Percentiles rank a stretch among this genome's conserved stretches.
phyloP scores from a whole-genome alignment of 352 stramenopile species.

The Globisporangium emineosum region DNA sequence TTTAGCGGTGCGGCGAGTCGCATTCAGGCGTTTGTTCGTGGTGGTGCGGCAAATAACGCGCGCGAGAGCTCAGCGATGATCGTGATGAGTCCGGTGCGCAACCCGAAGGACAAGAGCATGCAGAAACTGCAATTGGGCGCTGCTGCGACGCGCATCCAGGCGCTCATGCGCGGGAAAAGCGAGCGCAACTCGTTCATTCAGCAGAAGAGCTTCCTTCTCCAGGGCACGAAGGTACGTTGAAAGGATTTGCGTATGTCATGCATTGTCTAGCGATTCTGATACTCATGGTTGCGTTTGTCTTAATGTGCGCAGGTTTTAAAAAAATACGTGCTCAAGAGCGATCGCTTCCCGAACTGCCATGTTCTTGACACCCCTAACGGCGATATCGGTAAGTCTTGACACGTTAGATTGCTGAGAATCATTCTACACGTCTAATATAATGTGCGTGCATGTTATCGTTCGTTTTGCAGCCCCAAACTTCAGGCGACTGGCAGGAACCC shows the following conservation, averaged over 20 bases:
- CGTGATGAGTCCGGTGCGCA: conserved; percentile 1
- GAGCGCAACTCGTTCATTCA: conserved; percentile 43
- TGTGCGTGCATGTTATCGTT: not conserved
- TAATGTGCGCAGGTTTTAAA: conserved; percentile 48
- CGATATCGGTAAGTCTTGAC: conserved; percentile 41
- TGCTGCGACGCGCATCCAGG: conserved; percentile 67
- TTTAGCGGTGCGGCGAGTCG: conserved; percentile 36
- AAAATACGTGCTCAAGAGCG: conserved; percentile 84
- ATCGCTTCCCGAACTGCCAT: conserved; percentile 79
- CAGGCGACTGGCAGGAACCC: conserved; percentile 56
- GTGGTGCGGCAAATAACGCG: conserved; percentile 1
- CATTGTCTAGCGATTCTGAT: not conserved
- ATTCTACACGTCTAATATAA: not conserved
- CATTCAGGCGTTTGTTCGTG: conserved; percentile 35
- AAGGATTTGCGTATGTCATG: too few relatives aligned
- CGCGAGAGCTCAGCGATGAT: conserved; percentile 7
- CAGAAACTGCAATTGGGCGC: conserved; percentile 23
- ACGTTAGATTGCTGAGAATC: not conserved
- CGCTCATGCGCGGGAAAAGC: conserved; percentile 57
- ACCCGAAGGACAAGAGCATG: conserved; percentile 5
- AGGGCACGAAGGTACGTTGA: conserved; percentile 61
- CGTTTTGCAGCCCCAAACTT: conserved; percentile 67
- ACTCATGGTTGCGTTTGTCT: not conserved
- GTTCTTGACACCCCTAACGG: conserved; percentile 59
- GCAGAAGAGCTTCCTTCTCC: conserved; percentile 55